Percentiles rank a stretch among this genome's conserved stretches.
Evolutionary conservation across 805 yeast genomes (phyloP).

Genomic region (Barnettozyma californica): DNA sequence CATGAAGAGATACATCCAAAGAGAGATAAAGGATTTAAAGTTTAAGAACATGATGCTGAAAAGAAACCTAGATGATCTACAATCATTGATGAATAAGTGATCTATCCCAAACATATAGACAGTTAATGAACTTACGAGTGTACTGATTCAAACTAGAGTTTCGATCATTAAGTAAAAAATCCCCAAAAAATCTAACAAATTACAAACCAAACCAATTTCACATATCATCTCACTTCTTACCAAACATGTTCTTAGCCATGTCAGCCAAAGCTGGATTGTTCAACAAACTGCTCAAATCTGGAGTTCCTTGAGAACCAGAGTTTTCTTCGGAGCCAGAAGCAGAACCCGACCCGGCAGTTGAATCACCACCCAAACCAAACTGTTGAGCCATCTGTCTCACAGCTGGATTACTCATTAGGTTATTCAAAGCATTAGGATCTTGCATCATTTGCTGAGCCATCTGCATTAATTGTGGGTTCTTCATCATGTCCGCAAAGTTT

Average conservation of each 20-base stretch:
- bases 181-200: background rate
- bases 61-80: conserved; percentile 21
- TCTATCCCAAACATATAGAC: background rate
- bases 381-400: conserved; percentile 79
- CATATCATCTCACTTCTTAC: conserved; percentile 10
- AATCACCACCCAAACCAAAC: conserved; percentile 61
- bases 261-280: conserved; percentile 74
- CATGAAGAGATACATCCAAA: conserved; percentile 30
- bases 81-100: background rate
- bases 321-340: conserved; percentile 15
- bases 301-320: conserved; percentile 24
- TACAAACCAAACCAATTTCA: background rate
- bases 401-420: conserved; percentile 76
- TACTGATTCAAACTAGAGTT: background rate
- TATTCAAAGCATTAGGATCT: conserved; percentile 70
- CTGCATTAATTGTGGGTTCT: conserved; percentile 87
- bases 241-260: conserved; percentile 65
- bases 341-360: conserved; percentile 19
- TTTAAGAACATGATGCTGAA: conserved; percentile 18
- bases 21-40: conserved; percentile 26
- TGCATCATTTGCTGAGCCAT: conserved; percentile 87
- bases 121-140: background rate
- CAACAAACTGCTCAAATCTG: conserved; percentile 66
- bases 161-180: background rate
- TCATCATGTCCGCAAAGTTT: conserved; percentile 62